Base-by-base conservation (phyloP, 2,329 filamentous ascomycete species). In the Paecilomyces dactylethromorphus region DNA sequence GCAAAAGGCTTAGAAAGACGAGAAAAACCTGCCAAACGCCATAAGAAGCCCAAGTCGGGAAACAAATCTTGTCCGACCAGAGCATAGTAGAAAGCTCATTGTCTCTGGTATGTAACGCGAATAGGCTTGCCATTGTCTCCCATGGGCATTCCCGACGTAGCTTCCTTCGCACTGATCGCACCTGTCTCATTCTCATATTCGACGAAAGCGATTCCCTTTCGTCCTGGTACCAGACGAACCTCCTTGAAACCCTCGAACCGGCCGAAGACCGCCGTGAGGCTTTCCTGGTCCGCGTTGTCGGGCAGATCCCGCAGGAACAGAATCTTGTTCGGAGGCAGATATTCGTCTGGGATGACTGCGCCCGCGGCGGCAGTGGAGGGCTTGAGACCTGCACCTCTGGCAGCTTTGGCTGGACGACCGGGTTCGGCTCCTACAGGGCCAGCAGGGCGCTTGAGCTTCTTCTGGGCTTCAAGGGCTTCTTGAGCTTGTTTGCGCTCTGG, bases 281-380 rank as follows among this genome's bases (percentile, higher is more conserved):
- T 84, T 63, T 96, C 92, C 68, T 90, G 86, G 73, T 90, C 89
- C 76, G 90, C 91, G 64, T 91, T 89, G 63, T 93, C 90, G 8
- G 94, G 92, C 35, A 99, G 78, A 68, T 97, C 93, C 78, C 95
- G 91, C 61, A 97, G 81, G 78, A 97, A 96, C 35, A 99, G 84
- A 65, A 92, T 96, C 80, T 96, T 97, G 84, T 97, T 97, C 35
- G 94, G 93, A 3, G 93, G 93, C 3, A 97, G 84, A 75, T 96
- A 97, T 77, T 99, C 94, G 83, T 97, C 94, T n/a, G 92, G 92
- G 18, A 97, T 87, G 58, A 92, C 88, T 11, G 89, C 82, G 3
- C 87, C 81, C 1, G 86, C 82, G 13, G 85, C 81, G 5, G 86
- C 82, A 59, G 85, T 86, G 1, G 88, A 89, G 4, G 90, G 85